Evolutionary conservation across 2,329 filamentous ascomycete species (phyloP), one percentile per base, ranked within the genome.

Genomic region (Aspergillus proliferans): DNA sequence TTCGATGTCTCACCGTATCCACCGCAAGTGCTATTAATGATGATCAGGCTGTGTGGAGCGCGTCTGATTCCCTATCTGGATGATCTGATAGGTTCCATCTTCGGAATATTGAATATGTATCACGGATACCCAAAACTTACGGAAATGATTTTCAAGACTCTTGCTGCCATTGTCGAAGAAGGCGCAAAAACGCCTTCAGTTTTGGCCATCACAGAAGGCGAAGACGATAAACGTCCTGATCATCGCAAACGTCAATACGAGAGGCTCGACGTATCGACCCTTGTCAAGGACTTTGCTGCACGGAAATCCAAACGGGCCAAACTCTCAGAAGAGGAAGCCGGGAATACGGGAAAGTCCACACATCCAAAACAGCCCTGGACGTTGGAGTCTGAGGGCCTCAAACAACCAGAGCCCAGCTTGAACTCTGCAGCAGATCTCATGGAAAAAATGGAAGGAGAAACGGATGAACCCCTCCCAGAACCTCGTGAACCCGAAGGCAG

Each of bases 1-100:
- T 88, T 96, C 55, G 90, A 96, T 55, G 85, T 97, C 46, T 92
- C 90, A 0, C 91, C 92, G 1, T 87, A 95, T 54, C 90, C 89
- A 3, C 90, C 91, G 2, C 87, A 92, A 57, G 93, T 97, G 2
- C 71, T 98, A 44, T 79, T 86, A 6, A 96, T 98, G 91, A 94
- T 97, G 87, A 84, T 97, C 52, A 84, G 82, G 22, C 78, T 98
- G 12, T 88, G 90, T 15, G 93, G 93, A 0, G 84, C 90, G 1
- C 78, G 78, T 6, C 68, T 98, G 19, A 77, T 98, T 9, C 90
- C 91, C 0, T 96, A 91, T 62, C 75, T 98, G 1, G 92, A 97
- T 62, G 93, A 98, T 63, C 82, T 95, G 1, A 84, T 97, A 3
- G 86, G 85, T 4, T 92, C 88, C 0, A 89, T 98, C 36, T 97